Evolutionary conservation across 805 yeast genomes (phyloP).

Genomic region (Teunomyces panamensis): DNA sequence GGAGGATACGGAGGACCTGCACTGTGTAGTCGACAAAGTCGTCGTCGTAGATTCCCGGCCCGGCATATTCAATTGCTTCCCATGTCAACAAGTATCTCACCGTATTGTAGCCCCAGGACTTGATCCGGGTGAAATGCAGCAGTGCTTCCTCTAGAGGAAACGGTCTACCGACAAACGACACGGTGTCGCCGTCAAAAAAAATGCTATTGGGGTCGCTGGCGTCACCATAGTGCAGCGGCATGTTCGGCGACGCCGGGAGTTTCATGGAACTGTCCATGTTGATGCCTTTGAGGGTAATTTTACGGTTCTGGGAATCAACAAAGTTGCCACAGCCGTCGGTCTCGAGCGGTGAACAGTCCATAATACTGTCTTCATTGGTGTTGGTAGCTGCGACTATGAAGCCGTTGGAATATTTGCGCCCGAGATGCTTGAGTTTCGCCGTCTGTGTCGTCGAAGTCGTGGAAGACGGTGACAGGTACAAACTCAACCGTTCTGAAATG

Average conservation of each 20-base stretch:
- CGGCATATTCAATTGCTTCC: constrained; percentile 90
- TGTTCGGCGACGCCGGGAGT: constrained; percentile 57
- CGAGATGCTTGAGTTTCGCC: constrained; percentile 26
- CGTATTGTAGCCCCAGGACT: constrained; percentile 77
- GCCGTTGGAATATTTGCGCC: constrained; percentile 18
- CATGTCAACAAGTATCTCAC: constrained; percentile 77
- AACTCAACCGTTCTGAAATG: constrained; percentile 27
- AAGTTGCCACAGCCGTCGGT: constrained; percentile 56
- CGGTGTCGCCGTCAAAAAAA: constrained; percentile 69
- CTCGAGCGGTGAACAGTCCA: constrained; percentile 20
- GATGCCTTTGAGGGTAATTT: constrained; percentile 71
- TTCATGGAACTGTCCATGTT: constrained; percentile 77
- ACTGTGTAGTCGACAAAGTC: constrained; percentile 71
- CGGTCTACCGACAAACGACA: constrained; percentile 82
- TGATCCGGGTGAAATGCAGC: constrained; percentile 65
- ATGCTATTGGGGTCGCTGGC: constrained; percentile 35
- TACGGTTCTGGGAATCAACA: constrained; percentile 55
- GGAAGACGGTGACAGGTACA: constrained; percentile 24
- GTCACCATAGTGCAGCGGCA: constrained; percentile 41
- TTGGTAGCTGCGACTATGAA: constrained; percentile 12
- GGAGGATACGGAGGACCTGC: constrained; percentile 54
- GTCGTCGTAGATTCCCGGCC: constrained; percentile 80
- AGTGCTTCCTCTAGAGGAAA: constrained; percentile 73
- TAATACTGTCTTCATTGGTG: constrained; percentile 6
- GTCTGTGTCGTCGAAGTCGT: constrained; percentile 14